Base-by-base conservation (phyloP, 768 basidiomycete genomes). In the Tricholoma furcatifolium region DNA sequence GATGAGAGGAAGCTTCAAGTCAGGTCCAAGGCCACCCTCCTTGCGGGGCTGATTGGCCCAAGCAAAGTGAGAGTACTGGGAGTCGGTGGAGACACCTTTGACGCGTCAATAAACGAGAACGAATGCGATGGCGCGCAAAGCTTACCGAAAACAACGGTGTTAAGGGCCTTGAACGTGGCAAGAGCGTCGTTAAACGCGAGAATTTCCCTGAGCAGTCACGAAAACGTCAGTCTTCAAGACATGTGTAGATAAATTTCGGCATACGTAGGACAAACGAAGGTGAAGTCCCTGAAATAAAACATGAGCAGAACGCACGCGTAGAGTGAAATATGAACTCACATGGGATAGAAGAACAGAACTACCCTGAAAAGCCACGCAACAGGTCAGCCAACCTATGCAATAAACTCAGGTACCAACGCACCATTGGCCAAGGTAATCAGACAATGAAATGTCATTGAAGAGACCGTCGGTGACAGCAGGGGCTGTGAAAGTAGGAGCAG, bases 101-200 rank as follows among this genome's bases (percentile, higher is more conserved):
- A 47, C 40, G 23, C 21, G 23, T 32, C 55, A 41, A 18, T 43
- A 39, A 10, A 15, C 5, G 9, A 20, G 32, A 6, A 38, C 45
- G 5, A 31, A 1, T n/a, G 5, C 1, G 17, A 31, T 23, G 6
- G 21, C 4, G 21, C 12, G 20, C 9, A 20, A 36, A 11, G 21
- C 81, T 15, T 45, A 91, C 91, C 90, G 56, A 96, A 81, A 40
- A 96, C 86, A 35, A 75, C 76, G 23, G 91, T 85, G 67, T 85
- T 82, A 56, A 94, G 74, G 48, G 78, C 79, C 49, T 83, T 76
- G 77, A 96, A 93, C 56, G 80, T 76, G 47, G 82, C 66, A 30
- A 96, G 81, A 8, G 91, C 87, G 56, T 92, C 90, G 69, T 96
- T 93, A 80, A 94, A 97, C 1, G 93, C 94, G 43, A 95, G 81